phyloP scores from a whole-genome alignment of 371 early-diverging fungal species.

The Syncephalis plumigaleata region DNA sequence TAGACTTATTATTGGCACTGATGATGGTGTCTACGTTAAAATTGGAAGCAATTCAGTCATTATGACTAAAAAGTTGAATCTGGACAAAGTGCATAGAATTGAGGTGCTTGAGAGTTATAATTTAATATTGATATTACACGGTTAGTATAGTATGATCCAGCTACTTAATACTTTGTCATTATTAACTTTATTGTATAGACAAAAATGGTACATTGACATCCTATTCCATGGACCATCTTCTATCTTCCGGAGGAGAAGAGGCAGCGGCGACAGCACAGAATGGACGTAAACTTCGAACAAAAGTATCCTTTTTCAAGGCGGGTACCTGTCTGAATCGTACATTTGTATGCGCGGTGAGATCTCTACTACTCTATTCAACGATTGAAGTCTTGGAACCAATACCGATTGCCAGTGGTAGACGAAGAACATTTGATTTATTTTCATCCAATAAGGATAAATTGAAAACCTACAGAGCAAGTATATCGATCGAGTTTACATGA shows the following conservation, averaged over 20 bases:
- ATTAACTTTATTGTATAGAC: constrained; percentile 18
- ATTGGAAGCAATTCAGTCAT: constrained; percentile 9
- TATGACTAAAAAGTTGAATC: constrained; percentile 33
- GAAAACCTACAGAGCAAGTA: constrained; percentile 37
- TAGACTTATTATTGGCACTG: constrained; percentile 69
- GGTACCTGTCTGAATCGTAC: constrained; percentile 56
- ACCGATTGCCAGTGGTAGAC: constrained; percentile 28
- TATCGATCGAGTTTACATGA: not conserved
- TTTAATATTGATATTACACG: constrained; percentile 57
- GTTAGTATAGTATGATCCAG: constrained; percentile 17
- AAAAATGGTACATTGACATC: constrained; percentile 39
- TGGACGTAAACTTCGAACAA: constrained; percentile 43
- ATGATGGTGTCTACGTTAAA: constrained; percentile 56
- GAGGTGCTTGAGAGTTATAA: constrained; percentile 59
- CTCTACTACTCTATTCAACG: constrained; percentile 37
- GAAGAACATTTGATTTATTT: constrained; percentile 18
- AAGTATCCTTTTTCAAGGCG: constrained; percentile 67
- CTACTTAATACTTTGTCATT: too few relatives aligned
- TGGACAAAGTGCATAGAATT: constrained; percentile 74
- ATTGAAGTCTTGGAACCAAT: constrained; percentile 57
- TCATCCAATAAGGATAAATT: constrained; percentile 30
- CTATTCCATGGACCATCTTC: constrained; percentile 49
- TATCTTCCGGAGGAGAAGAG: constrained; percentile 24
- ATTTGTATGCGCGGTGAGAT: constrained; percentile 56
- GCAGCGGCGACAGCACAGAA: constrained; percentile 22